Base-by-base conservation (phyloP, 257 asterid species). In the Striga asiatica region DNA sequence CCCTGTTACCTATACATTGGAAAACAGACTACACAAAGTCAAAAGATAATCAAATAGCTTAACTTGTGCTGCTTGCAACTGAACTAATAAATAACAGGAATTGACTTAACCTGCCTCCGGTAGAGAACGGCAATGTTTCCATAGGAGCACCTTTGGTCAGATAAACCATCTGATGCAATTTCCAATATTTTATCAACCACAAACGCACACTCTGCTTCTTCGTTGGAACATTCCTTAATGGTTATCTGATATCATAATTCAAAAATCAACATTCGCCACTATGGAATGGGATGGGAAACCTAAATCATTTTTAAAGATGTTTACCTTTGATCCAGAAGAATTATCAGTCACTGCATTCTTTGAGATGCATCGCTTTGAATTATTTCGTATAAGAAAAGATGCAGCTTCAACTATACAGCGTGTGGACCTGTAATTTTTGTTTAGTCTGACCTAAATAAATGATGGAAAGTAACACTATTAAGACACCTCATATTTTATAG, bases 331-430 rank as follows among this genome's bases (percentile, higher is more conserved):
- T 51, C 98, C 96, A 67, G 81, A 68, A 54, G 89, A 76, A 74
- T 87, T 91, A 60, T 78, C 94, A 0, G 96, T 87, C 41, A 71
- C 74, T 66, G 72, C 89, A 62, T 80, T 76, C 74, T 84, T 87
- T 59, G 80, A 74, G 57, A 63, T 71, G 80, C 94, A 78, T 74
- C 95, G 69, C 63, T 67, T 78, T 42, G 57, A 34, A 68, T 91
- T 91, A 74, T 91, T 82, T 73, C 59, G 79, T 70, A 91, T 91
- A 54, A 91, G 93, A 56, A 65, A 72, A 32, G 95, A 82, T 13
- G 98, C 95, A 43, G 96, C 98, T 76, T 91, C 95, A 63, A 87
- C 91, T 10, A 91, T 91, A 63, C 83, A 91, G 58, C 96, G 82
- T 17, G 96, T 87, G 50, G 98, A 91, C 68, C 98, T 74, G 66